Base-by-base conservation (phyloP, 108 stramenopile genomes). In the Conticribra guillardii region DNA sequence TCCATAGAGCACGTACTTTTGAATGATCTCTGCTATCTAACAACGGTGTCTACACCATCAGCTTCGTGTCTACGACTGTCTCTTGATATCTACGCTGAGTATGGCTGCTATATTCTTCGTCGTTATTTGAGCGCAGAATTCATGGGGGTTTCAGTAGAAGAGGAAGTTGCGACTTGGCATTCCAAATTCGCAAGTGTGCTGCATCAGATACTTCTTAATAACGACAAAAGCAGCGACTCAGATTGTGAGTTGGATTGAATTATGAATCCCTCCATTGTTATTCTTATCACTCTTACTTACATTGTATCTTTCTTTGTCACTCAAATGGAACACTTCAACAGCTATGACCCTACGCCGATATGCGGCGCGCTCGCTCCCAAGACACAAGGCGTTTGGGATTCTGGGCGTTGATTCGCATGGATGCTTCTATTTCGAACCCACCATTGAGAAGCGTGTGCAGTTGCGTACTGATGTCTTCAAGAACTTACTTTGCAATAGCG, bases 301-400 rank as follows among this genome's bases (percentile, higher is more conserved):
- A 1, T 21, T 54, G 18, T 18, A 37, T 28, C 41, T 21, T 28
- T 44, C 21, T 45, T 34, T 41, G 17, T 2, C 27, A 50, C 48
- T 64, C 47, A 46, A 17, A 32, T 1, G 26, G 18, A 18, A 23
- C n/a, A 27, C 27, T 2, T 27, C 19, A 9, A 8, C 53, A 64
- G 64, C 73, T 30, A 49, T 53, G 64, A 61, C 22, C 28, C 23
- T 67, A 4, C 59, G 31, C 5, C 44, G 67, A 37, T 76, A 76
- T 64, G 75, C 75, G 2, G 67, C 75, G 30, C 48, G 44, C 32
- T 51, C 75, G 37, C 61, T 76, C 1, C 75, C 75, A 33, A 54
- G 67, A 29, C 75, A 76, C 27, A 37, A 60, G 21, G 62, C 61
- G 37, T 69, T 69, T 54, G 75, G 75, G 18, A 32, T 69, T 27